Evolutionary conservation across 495 filamentous ascomycete genomes (phyloP), one percentile per base, ranked within the genome.

Genomic region (Neurospora tetraspora): DNA sequence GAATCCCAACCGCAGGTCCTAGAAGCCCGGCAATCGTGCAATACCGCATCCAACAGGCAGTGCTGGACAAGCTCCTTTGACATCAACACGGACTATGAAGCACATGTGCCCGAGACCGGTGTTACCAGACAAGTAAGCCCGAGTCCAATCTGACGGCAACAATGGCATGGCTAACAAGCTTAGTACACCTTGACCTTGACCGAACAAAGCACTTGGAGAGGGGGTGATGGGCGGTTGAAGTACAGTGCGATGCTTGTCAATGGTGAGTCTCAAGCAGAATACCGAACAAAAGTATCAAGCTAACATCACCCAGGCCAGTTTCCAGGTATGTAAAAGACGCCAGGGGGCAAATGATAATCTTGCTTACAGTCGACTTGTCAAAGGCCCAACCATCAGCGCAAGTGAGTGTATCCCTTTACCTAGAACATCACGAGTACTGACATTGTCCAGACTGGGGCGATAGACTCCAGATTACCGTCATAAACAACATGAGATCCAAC

Each of bases 351-450:
- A 20, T 5, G 20, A 14, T 42, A 12, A 20, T 11, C 2, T 9
- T 18, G 3, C 31, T 39, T 34, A 69, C 43, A 53, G 2, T 20
- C 23, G 0, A 16, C 27, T 18, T 11, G 10, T 77, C 59, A 75
- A 81, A n/a, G 85, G 88, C 0, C 90, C 90, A 5, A 87, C 84
- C 1, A 82, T 92, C 70, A 85, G 84, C 43, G 78, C 74, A 65
- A 74, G 78, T 78, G 72, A 61, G 75, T 75, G 1, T 1, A 9
- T 7, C 8, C 2, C 2, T 53, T 31, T 16, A 8, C 36, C 7
- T 10, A 23, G 0, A 1, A 16, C 20, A 73, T 84, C 83, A 6
- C 14, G 12, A 11, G 0, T 3, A 4, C 43, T 61, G 9, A 73
- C 40, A 9, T 23, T 20, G 1, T 34, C 2, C 3, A 78, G 83